phyloP scores from a whole-genome alignment of 2,329 filamentous ascomycete species.

The Penicillium sp. region DNA sequence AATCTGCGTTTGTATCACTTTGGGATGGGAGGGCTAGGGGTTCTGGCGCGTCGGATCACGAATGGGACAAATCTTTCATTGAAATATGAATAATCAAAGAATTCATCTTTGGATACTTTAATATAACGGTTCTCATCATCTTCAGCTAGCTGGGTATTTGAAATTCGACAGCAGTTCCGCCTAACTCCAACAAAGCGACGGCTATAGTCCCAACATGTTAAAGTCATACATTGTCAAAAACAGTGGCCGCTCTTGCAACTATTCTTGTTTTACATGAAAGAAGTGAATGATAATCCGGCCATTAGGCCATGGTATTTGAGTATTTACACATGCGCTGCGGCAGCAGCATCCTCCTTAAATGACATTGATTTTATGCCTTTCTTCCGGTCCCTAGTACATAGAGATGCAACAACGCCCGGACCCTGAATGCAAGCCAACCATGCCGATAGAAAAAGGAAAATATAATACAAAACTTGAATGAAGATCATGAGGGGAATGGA shows the following conservation, averaged over 20 bases:
- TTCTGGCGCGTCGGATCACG: background rate
- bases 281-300: background rate
- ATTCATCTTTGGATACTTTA: background rate
- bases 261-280: background rate
- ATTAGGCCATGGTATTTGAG: background rate
- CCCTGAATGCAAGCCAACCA: slow-evolving; percentile 15
- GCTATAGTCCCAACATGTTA: background rate
- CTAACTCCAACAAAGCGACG: background rate
- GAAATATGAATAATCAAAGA: background rate
- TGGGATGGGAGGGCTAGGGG: background rate
- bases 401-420: slow-evolving; percentile 15
- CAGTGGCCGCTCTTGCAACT: background rate
- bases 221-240: background rate
- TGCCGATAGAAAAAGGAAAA: slow-evolving; percentile 2
- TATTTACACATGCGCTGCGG: slow-evolving; percentile 5
- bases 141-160: background rate
- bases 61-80: background rate
- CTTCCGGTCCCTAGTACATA: background rate
- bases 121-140: background rate
- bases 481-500: slow-evolving; percentile 2
- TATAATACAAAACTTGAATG: slow-evolving; percentile 12
- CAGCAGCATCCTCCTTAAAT: slow-evolving; percentile 1
- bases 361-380: slow-evolving; percentile 7
- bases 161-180: background rate
- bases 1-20: background rate